phyloP scores from a whole-genome alignment of 2,329 filamentous ascomycete species.

The Parascedosporium putredinis region DNA sequence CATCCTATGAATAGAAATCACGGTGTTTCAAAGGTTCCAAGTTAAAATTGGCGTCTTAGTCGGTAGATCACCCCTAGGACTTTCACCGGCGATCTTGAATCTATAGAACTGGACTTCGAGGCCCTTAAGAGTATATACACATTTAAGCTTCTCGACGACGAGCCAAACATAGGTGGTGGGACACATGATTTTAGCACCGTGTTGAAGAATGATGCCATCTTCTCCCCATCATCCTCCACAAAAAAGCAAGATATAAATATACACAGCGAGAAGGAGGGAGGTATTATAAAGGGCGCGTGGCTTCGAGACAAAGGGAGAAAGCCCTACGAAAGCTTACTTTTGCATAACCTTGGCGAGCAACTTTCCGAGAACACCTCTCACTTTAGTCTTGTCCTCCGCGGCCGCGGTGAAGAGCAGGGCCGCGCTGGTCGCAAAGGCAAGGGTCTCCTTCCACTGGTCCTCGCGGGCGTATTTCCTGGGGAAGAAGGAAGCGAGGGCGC shows the following conservation, averaged over 20 bases:
- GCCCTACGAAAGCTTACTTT: constrained; percentile 14
- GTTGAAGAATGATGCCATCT: too few species aligned
- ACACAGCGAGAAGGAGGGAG: too few species aligned
- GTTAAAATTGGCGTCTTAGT: not conserved
- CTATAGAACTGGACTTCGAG: too few species aligned
- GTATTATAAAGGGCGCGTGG: too few species aligned
- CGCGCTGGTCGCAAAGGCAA: constrained; percentile 56
- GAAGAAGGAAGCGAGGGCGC: constrained; percentile 64
- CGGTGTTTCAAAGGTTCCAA: not conserved
- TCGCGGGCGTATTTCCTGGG: constrained; percentile 55
- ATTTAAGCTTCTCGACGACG: too few species aligned
- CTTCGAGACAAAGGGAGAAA: too few species aligned
- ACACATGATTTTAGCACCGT: too few species aligned
- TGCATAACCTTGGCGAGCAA: constrained; percentile 42
- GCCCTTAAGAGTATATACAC: too few species aligned
- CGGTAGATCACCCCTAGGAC: not conserved
- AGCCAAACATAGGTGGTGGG: too few species aligned
- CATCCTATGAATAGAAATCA: not conserved
- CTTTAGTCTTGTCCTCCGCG: constrained; percentile 48
- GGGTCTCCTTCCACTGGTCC: constrained; percentile 56
- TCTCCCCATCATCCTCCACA: too few species aligned
- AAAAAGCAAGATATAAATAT: too few species aligned
- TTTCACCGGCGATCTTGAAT: too few species aligned
- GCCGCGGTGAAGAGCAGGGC: constrained; percentile 61
- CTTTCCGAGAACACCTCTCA: constrained; percentile 58